Percentiles rank a stretch among this genome's conserved stretches.
Evolutionary conservation across 1,284 basidiomycete species (phyloP).

Genomic region (Fistulinella staudtii): DNA sequence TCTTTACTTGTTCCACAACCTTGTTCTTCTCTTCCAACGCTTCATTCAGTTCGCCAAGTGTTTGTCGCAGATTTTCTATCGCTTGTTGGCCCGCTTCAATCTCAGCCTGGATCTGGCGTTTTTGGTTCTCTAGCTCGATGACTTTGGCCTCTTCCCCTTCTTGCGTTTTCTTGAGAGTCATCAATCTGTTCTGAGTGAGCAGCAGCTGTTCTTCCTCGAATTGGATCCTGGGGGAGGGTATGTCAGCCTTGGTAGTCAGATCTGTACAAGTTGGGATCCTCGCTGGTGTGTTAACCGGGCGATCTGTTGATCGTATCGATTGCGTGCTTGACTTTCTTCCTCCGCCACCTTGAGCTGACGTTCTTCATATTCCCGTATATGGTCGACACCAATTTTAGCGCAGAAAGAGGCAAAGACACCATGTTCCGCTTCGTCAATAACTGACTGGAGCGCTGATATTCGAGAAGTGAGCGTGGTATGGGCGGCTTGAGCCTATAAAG

Average conservation of each 20-base stretch:
- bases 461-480: constrained; percentile 53
- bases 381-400: constrained; percentile 69
- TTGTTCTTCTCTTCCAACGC: constrained; percentile 66
- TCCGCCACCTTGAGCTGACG: constrained; percentile 85
- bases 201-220: constrained; percentile 78
- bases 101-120: constrained; percentile 58
- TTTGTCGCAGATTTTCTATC: constrained; percentile 57
- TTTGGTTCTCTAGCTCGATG: constrained; percentile 53
- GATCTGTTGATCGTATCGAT: constrained; percentile 86
- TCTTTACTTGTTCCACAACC: constrained; percentile 74
- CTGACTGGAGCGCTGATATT: constrained; percentile 53
- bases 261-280: constrained; percentile 37
- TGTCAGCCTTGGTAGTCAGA: constrained; percentile 5
- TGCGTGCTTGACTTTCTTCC: constrained; percentile 80
- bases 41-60: constrained; percentile 61
- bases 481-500: constrained; percentile 49
- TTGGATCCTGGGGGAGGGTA: constrained; percentile 48
- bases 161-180: constrained; percentile 52
- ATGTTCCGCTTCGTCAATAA: constrained; percentile 79
- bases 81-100: constrained; percentile 59
- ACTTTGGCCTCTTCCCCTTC: constrained; percentile 57
- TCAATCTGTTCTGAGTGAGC: constrained; percentile 60
- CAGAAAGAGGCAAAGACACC: constrained; percentile 82
- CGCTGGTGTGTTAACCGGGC: constrained; percentile 86
- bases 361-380: constrained; percentile 95